Conservation (phyloP, 2,329 filamentous ascomycete genomes). For the Fusarium sp. region DNA sequence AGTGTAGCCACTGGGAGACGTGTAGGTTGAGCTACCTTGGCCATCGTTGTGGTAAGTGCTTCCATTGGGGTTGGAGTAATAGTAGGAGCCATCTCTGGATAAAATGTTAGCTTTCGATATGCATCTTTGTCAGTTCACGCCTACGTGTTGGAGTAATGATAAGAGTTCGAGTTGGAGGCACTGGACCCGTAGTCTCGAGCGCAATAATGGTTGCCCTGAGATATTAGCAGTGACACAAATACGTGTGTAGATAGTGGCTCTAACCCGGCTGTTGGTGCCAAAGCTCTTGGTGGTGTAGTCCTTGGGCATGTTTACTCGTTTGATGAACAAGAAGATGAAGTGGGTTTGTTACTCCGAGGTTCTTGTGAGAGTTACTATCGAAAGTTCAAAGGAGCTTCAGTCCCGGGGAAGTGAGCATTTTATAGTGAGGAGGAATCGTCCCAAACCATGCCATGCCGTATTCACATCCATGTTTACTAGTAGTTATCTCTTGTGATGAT, state of each 20-base stretch:
- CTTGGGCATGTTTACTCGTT: conserved; percentile 25
- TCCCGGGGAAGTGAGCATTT: neutral
- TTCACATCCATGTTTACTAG: neutral
- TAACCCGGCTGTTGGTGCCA: conserved; percentile 72
- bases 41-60: conserved; percentile 75
- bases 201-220: conserved; percentile 74
- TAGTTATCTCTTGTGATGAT: neutral
- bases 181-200: conserved; percentile 68
- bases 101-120: neutral
- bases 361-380: neutral
- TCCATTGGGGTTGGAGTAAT: conserved; percentile 75
- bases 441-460: neutral
- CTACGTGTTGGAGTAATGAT: conserved; percentile 74
- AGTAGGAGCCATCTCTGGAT: conserved; percentile 71
- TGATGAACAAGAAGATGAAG: neutral
- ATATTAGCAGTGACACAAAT: neutral
- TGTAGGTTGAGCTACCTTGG: conserved; percentile 67
- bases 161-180: conserved; percentile 66
- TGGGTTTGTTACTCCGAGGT: neutral
- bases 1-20: conserved; percentile 56
- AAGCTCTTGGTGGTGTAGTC: conserved; percentile 56
- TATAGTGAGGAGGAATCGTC: neutral
- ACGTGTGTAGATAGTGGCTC: neutral
- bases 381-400: neutral
- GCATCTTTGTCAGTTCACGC: conserved; percentile 25